phyloP scores from a whole-genome alignment of 345 rosid species.

The Bruguiera sexangula region DNA sequence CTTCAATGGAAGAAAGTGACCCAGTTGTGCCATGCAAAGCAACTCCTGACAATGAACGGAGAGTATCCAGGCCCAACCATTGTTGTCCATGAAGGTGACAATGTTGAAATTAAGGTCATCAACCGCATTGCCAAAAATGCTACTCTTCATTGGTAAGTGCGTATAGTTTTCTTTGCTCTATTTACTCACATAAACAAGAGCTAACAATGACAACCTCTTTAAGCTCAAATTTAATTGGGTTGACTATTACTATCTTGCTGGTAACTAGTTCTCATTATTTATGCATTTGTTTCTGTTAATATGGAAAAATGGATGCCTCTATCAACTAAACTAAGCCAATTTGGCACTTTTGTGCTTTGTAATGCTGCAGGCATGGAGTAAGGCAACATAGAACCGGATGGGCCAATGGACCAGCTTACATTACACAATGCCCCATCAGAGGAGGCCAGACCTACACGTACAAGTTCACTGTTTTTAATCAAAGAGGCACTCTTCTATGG shows the following conservation, averaged over 20 bases:
- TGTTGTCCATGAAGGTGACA: constrained; percentile 60
- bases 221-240: no score
- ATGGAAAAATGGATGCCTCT: no score
- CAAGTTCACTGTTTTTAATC: constrained; percentile 43
- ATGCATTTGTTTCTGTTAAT: no score
- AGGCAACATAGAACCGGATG: constrained; percentile 59
- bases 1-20: constrained; percentile 53
- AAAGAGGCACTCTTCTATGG: constrained; percentile 66
- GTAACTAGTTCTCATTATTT: no score
- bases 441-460: constrained; percentile 51
- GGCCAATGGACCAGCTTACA: constrained; percentile 70
- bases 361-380: constrained; percentile 51
- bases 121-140: constrained; percentile 2
- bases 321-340: no score
- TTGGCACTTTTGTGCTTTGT: no score
- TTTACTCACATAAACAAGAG: no score
- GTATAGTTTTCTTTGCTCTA: background rate
- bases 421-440: constrained; percentile 63
- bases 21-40: constrained; percentile 46
- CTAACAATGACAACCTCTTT: no score
- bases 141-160: constrained; percentile 56
- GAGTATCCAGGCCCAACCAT: constrained; percentile 64
- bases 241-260: no score
- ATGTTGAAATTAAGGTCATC: constrained; percentile 56
- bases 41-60: constrained; percentile 61